Evolutionary conservation across 495 filamentous ascomycete species (phyloP), one percentile per base, ranked within the genome.

Genomic region (Melanomma pulvis-pyrius): DNA sequence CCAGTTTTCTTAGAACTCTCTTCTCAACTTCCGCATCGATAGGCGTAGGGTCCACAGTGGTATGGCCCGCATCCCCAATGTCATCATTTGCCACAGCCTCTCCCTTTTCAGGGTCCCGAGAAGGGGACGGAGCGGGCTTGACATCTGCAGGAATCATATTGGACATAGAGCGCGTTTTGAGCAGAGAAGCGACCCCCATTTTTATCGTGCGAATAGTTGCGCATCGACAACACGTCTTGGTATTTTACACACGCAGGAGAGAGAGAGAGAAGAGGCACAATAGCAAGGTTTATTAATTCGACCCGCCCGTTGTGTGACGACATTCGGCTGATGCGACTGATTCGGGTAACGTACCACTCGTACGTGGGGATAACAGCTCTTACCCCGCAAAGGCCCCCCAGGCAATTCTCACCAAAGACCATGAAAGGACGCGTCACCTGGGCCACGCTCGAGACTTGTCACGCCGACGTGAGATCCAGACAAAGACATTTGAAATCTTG

Each of bases 1-100:
- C 92, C 64, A 96, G 86, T 70, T 81, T 83, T 44, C 92, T 80
- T 13, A 96, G 86, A 12, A 82, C 81, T 32, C 75, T 77, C 73
- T 93, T 92, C 71, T 96, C 90, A 29, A 68, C 7, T 21, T 34
- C 58, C 6, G 59, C 50, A 26, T 68, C 65, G 41, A 68, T 61
- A 7, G 51, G 44, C n/a, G 50, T 36, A 36, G 13, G 6, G 32
- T 13, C 32, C 6, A 36, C 32, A 36, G 13, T 13, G 13, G 32
- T 13, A 36, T 6, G 8, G 17, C 13, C n/a, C 9, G 2, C 8
- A 17, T 44, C 13, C 39, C n/a, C n/a, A n/a, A 44, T 17, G n/a
- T 44, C n/a, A 6, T 44, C 39, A 3, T 44, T 44, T 44, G 9
- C 39, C 17, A 44, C 2, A n/a, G 39, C 39, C 3, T 44, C 17